Conservation (phyloP, 805 yeast species). For the Helenozyma baotianmanensis region DNA sequence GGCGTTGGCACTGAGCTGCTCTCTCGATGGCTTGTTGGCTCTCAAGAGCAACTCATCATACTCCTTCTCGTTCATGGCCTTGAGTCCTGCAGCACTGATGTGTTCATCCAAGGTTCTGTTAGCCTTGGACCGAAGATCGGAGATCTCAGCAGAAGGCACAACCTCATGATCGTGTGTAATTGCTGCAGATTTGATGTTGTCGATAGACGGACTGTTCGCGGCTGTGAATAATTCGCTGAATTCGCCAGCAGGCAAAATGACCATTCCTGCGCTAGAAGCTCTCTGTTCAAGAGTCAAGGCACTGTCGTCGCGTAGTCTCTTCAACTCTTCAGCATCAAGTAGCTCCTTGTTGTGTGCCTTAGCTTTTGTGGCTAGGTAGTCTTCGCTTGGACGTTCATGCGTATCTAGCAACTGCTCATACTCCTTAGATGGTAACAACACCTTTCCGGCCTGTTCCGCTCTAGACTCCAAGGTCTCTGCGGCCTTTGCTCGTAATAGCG, state of each 20-base stretch:
- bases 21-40: constrained; percentile 23
- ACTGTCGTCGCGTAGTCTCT: constrained; percentile 9
- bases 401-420: constrained; percentile 3
- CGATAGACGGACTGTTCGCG: constrained; percentile 8
- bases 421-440: constrained; percentile 7
- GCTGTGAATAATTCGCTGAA: constrained; percentile 7
- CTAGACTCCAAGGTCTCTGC: constrained; percentile 7
- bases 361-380: constrained; percentile 6
- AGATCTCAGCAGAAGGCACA: constrained; percentile 3
- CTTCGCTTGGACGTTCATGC: constrained; percentile 1
- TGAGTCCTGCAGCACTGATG: constrained; percentile 7
- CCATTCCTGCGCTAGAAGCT: constrained; percentile 15
- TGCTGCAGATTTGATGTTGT: constrained; percentile 8
- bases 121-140: constrained; percentile 9
- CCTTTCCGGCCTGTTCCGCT: constrained; percentile 8
- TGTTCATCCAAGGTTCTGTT: constrained; percentile 12
- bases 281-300: constrained; percentile 11
- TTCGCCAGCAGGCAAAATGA: constrained; percentile 12
- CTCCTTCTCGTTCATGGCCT: constrained; percentile 14
- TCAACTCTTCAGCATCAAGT: constrained; percentile 10
- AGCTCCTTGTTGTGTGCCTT: constrained; percentile 3
- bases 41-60: constrained; percentile 17
- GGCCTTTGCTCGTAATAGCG: constrained; percentile 3
- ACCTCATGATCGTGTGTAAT: constrained; percentile 4
- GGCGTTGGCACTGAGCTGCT: constrained; percentile 23